Base-by-base conservation (phyloP, 768 basidiomycete genomes). In the Psilocybe subaeruginosa region DNA sequence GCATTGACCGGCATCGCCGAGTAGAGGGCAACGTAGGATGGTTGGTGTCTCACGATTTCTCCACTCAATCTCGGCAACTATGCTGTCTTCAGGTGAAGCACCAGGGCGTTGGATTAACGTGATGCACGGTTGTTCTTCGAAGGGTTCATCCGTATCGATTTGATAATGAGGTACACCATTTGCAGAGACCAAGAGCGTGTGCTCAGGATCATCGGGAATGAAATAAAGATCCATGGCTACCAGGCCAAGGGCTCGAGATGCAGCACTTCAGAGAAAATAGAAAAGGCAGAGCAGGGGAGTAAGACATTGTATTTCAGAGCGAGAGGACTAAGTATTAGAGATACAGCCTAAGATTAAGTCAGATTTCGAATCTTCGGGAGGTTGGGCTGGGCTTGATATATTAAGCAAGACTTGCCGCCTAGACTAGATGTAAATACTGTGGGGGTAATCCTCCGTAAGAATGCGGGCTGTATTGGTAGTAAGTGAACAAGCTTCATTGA, bases 21-120 rank as follows among this genome's bases (percentile, higher is more conserved):
- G 71, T 33, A 80, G 65, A 39, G 73, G 73, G 63, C 78, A 79
- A 51, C 75, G 72, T 59, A 82, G 75, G 9, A 78, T 70, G 3
- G 81, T 80, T n/a, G 80, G 78, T 37, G 72, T 71, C 37, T 74
- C 72, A 72, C 72, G 77, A 35, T 72, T 69, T 54, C 74, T 73
- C 82, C 84, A 85, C 55, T 78, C 76, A 37, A 86, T 76, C 65
- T 84, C 81, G 4, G 81, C 84, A 29, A 86, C 78, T 48, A 80
- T 68, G 48, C 75, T 76, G 37, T 78, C 76, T 46, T 75, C 74
- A 60, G 71, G 69, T 27, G 69, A 64, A 52, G 77, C 75, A 3
- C 56, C 74, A 3, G 79, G 75, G 6, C 82, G 76, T 54, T 74
- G 76, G 54, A 84, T 78, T 56, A 65, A 59, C 17, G 83, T 77